phyloP scores from a whole-genome alignment of 2,329 filamentous ascomycete genomes.

The Arthrobotrys sphaeroides region DNA sequence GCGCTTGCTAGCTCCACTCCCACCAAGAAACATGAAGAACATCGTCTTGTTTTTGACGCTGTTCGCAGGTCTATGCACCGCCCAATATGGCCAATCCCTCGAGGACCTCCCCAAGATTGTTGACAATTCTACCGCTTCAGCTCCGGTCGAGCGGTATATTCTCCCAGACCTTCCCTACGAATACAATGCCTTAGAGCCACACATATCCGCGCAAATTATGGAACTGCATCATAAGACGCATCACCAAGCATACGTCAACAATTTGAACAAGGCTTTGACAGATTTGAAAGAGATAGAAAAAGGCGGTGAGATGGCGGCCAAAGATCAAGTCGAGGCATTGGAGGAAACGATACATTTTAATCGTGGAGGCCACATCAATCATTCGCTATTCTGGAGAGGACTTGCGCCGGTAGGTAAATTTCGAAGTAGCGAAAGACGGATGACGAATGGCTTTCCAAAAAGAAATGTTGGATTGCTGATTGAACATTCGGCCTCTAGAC shows the following conservation, averaged over 20 bases:
- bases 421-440: too few species aligned
- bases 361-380: constrained; percentile 91
- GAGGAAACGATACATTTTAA: constrained; percentile 70
- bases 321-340: constrained; percentile 3
- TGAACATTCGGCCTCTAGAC: background rate
- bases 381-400: constrained; percentile 91
- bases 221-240: constrained; percentile 81
- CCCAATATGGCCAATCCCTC: constrained; percentile 40
- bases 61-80: background rate
- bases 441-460: too few species aligned
- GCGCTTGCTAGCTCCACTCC: too few species aligned
- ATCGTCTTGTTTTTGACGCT: background rate
- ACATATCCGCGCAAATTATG: constrained; percentile 82
- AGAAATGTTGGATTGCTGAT: too few species aligned
- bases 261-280: constrained; percentile 74
- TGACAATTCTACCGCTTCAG: constrained; percentile 25
- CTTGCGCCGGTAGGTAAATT: constrained; percentile 72
- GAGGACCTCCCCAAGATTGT: constrained; percentile 32
- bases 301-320: background rate
- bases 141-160: constrained; percentile 11
- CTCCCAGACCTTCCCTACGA: constrained; percentile 37
- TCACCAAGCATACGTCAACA: constrained; percentile 80
- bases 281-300: constrained; percentile 58
- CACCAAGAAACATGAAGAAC: too few species aligned
- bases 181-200: constrained; percentile 70